Evolutionary conservation across 305 asterid genomes (phyloP), one percentile per base, ranked within the genome.

Genomic region (Solanum hybrid): DNA sequence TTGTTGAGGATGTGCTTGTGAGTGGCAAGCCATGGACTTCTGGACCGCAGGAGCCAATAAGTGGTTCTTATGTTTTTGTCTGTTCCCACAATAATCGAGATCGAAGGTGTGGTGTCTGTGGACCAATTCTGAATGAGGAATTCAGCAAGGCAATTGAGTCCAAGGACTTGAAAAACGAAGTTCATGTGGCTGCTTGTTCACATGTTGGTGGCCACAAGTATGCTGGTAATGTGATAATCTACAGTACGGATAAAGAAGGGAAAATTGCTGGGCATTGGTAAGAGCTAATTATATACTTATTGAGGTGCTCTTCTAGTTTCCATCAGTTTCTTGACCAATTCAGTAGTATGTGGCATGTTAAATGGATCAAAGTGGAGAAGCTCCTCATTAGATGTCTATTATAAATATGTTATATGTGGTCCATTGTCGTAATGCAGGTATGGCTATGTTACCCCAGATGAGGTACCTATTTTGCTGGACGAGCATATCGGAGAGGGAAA

Each of bases 131-230:
- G 91, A 96, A 95, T 40, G 94, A 95, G 72, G 95, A 95, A 90
- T 96, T 98, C 88, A 93, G 92, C 51, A 96, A 93, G 92, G 98
- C 92, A 91, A 92, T 95, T 90, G 95, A 90, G 86, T 80, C 94
- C 81, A 93, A 90, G 95, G 93, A 92, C 73, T 91, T 94, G 93
- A 93, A 91, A 88, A 88, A 89, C 73, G 92, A 92, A 87, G 94
- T 96, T 45, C 89, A 81, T 85, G 98, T 96, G 91, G 88, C 95
- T 91, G 98, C 98, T 91, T 98, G 98, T 92, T 96, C 99, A 7
- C 99, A 97, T 94, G 88, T 97, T 36, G 99, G 99, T 45, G 99
- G 99, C 73, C 99, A 97, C 92, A 97, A 97, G 92, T 96, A 97
- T 93, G 99, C 99, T 38, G 99, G 99, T 88, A 97, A 96, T 35